Conservation (phyloP, 805 yeast genomes). For the Metschnikowia vanudenii region DNA sequence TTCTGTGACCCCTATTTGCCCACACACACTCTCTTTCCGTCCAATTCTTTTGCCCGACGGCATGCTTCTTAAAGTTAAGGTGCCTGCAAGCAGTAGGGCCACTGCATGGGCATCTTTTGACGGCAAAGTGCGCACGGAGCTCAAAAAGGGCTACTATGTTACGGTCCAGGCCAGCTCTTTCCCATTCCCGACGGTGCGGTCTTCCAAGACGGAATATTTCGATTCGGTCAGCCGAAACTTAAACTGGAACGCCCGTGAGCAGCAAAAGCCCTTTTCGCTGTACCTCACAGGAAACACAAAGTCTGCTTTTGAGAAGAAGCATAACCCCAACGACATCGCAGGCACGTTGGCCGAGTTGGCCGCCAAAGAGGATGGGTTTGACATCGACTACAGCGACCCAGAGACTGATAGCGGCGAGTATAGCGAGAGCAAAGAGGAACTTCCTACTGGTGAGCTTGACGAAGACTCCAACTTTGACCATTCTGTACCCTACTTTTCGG, state of each 20-base stretch:
- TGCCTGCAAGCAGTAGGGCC: conserved; percentile 73
- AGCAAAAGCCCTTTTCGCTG: conserved; percentile 77
- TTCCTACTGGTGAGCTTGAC: conserved; percentile 19
- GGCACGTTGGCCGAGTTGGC: conserved; percentile 14
- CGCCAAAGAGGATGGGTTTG: conserved; percentile 29
- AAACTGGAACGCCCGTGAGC: conserved; percentile 91
- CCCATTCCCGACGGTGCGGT: conserved; percentile 90
- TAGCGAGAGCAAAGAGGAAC: conserved; percentile 7
- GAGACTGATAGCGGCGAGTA: conserved; percentile 22
- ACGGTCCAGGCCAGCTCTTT: conserved; percentile 81
- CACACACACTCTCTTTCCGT: conserved; percentile 89
- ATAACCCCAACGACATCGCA: conserved; percentile 12
- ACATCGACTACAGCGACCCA: conserved; percentile 31
- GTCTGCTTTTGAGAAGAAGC: conserved; percentile 29
- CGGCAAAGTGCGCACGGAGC: conserved; percentile 83
- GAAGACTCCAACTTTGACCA: conserved; percentile 20
- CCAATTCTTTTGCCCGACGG: conserved; percentile 92
- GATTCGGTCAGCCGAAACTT: conserved; percentile 82
- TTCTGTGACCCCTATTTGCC: conserved; percentile 92
- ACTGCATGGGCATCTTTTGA: conserved; percentile 98
- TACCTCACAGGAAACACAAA: conserved; percentile 54
- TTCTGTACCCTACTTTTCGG: conserved; percentile 29
- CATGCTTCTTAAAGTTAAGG: conserved; percentile 79
- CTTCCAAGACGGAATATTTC: conserved; percentile 71
- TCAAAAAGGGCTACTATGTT: conserved; percentile 80